Percentiles rank a stretch among this genome's conserved stretches.
Conservation (phyloP, 2,329 filamentous ascomycete genomes). For the Neonectria faginata region DNA sequence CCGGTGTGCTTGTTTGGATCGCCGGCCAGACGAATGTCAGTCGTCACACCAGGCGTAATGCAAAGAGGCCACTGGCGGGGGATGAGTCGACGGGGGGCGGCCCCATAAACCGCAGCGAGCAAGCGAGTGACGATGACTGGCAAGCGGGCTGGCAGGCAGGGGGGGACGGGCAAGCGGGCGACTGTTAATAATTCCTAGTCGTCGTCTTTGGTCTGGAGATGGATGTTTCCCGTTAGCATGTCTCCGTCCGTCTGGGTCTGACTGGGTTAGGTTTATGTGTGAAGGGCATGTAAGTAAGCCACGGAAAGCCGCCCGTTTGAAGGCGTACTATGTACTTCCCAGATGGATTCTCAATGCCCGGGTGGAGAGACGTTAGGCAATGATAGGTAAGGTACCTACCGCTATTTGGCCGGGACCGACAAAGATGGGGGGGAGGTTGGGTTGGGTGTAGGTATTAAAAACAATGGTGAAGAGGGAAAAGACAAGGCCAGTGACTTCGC, state of each 20-base stretch:
- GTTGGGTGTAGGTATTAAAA: conserved; percentile 10
- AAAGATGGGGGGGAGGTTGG: conserved; percentile 13
- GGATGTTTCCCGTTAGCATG: conserved; percentile 15
- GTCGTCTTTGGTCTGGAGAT: conserved; percentile 20
- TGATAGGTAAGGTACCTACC: conserved; percentile 29
- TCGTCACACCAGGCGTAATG: conserved; percentile 41
- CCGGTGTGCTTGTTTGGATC: conserved; percentile 43
- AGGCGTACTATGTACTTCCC: not conserved
- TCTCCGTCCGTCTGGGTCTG: conserved; percentile 6
- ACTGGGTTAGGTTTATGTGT: conserved; percentile 16
- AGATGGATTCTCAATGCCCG: conserved; percentile 10
- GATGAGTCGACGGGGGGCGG: conserved; percentile 35
- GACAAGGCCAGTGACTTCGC: conserved; percentile 3
- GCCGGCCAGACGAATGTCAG: conserved; percentile 42
- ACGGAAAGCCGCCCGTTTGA: conserved; percentile 19
- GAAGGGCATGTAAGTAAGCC: conserved; percentile 12
- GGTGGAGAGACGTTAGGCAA: conserved; percentile 30
- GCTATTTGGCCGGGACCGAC: conserved; percentile 21
- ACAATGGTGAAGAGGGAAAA: conserved; percentile 4
- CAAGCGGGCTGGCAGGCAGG: conserved; percentile 24
- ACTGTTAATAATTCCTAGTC: conserved; percentile 25
- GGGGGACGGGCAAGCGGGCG: conserved; percentile 23
- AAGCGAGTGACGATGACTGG: conserved; percentile 30
- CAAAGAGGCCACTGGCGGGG: conserved; percentile 36
- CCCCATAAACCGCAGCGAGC: conserved; percentile 36